Evolutionary conservation across 805 yeast genomes (phyloP).

Genomic region (Kodamaea neixiangensis): DNA sequence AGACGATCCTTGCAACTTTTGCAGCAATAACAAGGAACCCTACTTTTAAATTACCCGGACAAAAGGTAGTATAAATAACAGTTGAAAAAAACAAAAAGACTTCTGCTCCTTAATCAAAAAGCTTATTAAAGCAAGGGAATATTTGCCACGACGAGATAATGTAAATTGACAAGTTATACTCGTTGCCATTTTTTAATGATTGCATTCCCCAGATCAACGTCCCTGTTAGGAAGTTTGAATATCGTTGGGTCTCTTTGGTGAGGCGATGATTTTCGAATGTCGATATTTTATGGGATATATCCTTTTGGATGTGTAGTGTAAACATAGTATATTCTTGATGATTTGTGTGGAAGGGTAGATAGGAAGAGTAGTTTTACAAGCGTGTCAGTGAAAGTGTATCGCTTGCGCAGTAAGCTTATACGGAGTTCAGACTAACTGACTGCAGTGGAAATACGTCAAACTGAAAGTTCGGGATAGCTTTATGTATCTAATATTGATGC

Average conservation of each 20-base stretch:
- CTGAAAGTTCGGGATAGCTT: no score
- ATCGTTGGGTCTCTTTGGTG: slow-evolving; percentile 52
- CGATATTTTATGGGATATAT: slow-evolving; percentile 47
- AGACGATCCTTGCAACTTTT: no score
- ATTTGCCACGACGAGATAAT: slow-evolving; percentile 70
- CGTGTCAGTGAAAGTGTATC: background rate
- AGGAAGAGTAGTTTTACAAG: background rate
- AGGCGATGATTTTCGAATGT: slow-evolving; percentile 62
- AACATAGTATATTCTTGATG: background rate
- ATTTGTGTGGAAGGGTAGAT: no score
- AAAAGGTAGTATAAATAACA: no score
- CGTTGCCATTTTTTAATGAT: slow-evolving; percentile 59
- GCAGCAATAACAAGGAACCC: no score
- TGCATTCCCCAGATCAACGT: slow-evolving; percentile 53
- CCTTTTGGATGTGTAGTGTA: background rate
- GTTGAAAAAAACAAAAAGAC: no score
- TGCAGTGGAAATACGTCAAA: no score
- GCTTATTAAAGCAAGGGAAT: slow-evolving; percentile 51
- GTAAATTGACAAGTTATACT: slow-evolving; percentile 58
- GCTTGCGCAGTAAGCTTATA: no score
- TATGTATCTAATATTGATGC: no score
- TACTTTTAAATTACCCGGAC: slow-evolving; percentile 12
- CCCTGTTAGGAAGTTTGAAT: slow-evolving; percentile 64
- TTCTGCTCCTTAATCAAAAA: slow-evolving; percentile 55
- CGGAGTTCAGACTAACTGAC: no score